Evolutionary conservation across 257 asterid genomes (phyloP).

Genomic region (Verbascum thapsus): DNA sequence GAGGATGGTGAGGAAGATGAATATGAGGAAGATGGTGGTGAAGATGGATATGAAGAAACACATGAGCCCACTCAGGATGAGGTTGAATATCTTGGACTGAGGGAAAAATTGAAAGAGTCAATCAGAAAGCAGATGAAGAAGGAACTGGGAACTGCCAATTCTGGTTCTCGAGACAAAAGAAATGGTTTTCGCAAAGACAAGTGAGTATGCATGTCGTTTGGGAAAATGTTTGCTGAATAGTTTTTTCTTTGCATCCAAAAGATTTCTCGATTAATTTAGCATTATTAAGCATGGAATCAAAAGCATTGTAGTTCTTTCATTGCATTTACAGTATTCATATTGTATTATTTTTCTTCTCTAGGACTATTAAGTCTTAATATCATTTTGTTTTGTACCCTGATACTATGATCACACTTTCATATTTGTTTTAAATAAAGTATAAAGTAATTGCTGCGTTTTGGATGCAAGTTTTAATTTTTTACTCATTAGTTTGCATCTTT

Average conservation of each 20-base stretch:
- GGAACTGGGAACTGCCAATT: conserved; percentile 54
- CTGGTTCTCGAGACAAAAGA: conserved; percentile 46
- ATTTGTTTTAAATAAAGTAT: not conserved
- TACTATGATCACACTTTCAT: too few relatives aligned
- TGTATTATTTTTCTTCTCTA: not conserved
- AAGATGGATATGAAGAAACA: conserved; percentile 53
- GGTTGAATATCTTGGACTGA: conserved; percentile 68
- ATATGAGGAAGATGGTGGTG: conserved; percentile 56
- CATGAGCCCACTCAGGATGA: conserved; percentile 71
- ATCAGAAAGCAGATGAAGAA: conserved; percentile 70
- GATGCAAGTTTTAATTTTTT: not conserved
- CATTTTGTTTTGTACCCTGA: not conserved
- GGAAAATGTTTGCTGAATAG: not conserved
- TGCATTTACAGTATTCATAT: not conserved
- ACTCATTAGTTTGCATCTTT: too few relatives aligned
- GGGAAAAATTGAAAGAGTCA: conserved; percentile 70
- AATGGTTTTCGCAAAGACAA: conserved; percentile 50
- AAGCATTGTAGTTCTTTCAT: too few relatives aligned
- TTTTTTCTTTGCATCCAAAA: not conserved
- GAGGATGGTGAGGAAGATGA: conserved; percentile 52
- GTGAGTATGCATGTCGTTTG: conserved; percentile 43
- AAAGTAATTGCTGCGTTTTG: not conserved
- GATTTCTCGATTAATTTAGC: too few relatives aligned
- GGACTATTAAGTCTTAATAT: not conserved
- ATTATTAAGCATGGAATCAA: too few relatives aligned